Conservation (phyloP, 805 yeast species). For the Metschnikowia koreensis region DNA sequence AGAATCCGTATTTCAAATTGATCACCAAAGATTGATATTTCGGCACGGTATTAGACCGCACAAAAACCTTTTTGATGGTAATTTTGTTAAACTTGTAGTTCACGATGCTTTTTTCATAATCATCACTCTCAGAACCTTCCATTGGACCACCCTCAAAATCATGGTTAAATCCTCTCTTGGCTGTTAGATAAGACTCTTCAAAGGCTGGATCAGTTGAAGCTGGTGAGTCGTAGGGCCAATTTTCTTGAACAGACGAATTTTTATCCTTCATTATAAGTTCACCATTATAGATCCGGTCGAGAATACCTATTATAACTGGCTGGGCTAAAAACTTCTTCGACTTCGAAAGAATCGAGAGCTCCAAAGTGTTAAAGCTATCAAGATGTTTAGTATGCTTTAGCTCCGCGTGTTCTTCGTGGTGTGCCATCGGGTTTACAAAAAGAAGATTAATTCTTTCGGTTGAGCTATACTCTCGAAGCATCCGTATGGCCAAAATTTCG, state of each 20-base stretch:
- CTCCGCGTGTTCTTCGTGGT: slow-evolving; percentile 16
- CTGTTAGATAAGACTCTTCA: slow-evolving; percentile 6
- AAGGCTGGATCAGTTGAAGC: neutral
- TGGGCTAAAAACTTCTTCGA: slow-evolving; percentile 52
- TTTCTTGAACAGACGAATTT: slow-evolving; percentile 20
- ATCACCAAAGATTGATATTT: slow-evolving; percentile 42
- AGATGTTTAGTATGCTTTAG: slow-evolving; percentile 20
- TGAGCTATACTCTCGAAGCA: slow-evolving; percentile 46
- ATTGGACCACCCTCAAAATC: neutral
- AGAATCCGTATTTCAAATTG: slow-evolving; percentile 32
- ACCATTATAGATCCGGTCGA: slow-evolving; percentile 53
- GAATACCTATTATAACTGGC: slow-evolving; percentile 47
- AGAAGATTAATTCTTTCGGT: slow-evolving; percentile 44
- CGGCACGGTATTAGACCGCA: slow-evolving; percentile 37
- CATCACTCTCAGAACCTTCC: neutral
- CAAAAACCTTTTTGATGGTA: slow-evolving; percentile 29
- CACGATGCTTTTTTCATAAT: slow-evolving; percentile 21
- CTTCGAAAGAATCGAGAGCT: slow-evolving; percentile 50
- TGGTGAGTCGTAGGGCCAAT: slow-evolving; percentile 1
- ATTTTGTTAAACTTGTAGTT: slow-evolving; percentile 33
- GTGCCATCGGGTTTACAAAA: slow-evolving; percentile 45
- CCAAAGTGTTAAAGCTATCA: slow-evolving; percentile 45
- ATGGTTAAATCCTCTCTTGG: neutral
- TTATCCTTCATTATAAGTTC: slow-evolving; percentile 41
- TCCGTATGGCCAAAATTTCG: slow-evolving; percentile 50